Evolutionary conservation across 2,329 filamentous ascomycete genomes (phyloP).

Genomic region (Colletotrichum sp.): DNA sequence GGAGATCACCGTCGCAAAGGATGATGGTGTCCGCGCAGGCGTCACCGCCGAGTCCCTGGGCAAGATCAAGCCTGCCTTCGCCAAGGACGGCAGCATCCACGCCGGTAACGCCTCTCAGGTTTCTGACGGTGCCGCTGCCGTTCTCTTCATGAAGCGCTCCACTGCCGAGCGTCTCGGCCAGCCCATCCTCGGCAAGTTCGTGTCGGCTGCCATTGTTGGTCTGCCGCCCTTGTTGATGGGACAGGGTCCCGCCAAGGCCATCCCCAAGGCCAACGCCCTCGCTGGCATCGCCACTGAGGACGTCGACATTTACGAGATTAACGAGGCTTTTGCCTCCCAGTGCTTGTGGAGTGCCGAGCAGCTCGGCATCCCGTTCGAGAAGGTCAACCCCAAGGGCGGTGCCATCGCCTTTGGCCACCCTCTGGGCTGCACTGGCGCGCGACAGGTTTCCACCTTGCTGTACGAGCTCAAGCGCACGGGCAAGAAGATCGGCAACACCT

Average conservation of each 20-base stretch:
- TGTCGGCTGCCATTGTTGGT: conserved; percentile 82
- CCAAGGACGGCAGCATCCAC: conserved; percentile 92
- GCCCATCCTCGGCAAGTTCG: conserved; percentile 90
- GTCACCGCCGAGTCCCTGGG: conserved; percentile 87
- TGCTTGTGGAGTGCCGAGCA: conserved; percentile 93
- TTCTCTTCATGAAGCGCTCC: conserved; percentile 92
- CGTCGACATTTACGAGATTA: conserved; percentile 98
- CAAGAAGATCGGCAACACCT: conserved; percentile 87
- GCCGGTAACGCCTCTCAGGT: conserved; percentile 96
- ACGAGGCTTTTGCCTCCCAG: conserved; percentile 97
- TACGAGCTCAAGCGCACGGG: conserved; percentile 87
- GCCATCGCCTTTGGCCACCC: conserved; percentile 97
- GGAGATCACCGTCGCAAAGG: conserved; percentile 80
- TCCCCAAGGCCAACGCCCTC: conserved; percentile 88
- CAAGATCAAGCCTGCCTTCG: conserved; percentile 91
- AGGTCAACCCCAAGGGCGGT: conserved; percentile 97
- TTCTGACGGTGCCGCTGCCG: conserved; percentile 92
- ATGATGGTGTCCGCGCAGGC: conserved; percentile 85
- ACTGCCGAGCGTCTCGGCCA: conserved; percentile 89
- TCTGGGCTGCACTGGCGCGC: conserved; percentile 89
- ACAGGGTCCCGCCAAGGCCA: conserved; percentile 92
- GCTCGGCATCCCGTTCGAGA: conserved; percentile 79
- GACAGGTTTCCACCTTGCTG: conserved; percentile 90
- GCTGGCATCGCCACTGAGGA: conserved; percentile 87
- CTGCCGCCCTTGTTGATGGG: conserved; percentile 96